These are phyloP conservation scores for Arachnomyces sp. DNA, from an alignment of 2,329 filamentous ascomycete species.

Conservation along the genomic window DNA sequence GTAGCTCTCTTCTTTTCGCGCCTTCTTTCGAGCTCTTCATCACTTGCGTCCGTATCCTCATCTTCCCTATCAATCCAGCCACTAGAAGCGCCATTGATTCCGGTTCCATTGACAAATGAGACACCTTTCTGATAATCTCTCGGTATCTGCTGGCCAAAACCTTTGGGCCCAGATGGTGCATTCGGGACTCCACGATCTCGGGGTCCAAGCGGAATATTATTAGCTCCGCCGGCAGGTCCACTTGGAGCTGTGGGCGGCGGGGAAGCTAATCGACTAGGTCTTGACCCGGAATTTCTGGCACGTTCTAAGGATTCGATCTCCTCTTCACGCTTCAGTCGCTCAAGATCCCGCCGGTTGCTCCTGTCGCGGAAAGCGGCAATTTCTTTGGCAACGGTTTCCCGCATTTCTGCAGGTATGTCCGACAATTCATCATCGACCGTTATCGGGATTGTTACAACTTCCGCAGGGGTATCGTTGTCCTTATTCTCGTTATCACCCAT, in stretches of 20 bases:
- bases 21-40: constrained; percentile 73
- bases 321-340: constrained; percentile 80
- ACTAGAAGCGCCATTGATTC: constrained; percentile 50
- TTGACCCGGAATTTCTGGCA: constrained; percentile 56
- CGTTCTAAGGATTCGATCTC: constrained; percentile 85
- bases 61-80: constrained; percentile 60
- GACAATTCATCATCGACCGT: constrained; percentile 86
- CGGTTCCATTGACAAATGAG: constrained; percentile 72
- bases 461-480: constrained; percentile 57
- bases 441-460: constrained; percentile 84
- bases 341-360: constrained; percentile 79
- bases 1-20: constrained; percentile 62
- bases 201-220: constrained; percentile 70
- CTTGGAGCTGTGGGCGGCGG: constrained; percentile 58
- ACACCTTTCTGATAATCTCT: constrained; percentile 70
- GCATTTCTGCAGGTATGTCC: constrained; percentile 93
- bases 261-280: constrained; percentile 62
- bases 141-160: constrained; percentile 55
- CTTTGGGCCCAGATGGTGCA: constrained; percentile 66
- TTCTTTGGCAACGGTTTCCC: constrained; percentile 86
- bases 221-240: constrained; percentile 57
- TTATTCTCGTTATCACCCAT: constrained; percentile 59
- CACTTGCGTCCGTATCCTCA: constrained; percentile 79
- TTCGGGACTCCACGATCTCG: constrained; percentile 61
- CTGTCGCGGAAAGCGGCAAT: constrained; percentile 91